Evolutionary conservation across 768 basidiomycete genomes (phyloP), one percentile per base, ranked within the genome.

Genomic region (Tricholoma sp.): DNA sequence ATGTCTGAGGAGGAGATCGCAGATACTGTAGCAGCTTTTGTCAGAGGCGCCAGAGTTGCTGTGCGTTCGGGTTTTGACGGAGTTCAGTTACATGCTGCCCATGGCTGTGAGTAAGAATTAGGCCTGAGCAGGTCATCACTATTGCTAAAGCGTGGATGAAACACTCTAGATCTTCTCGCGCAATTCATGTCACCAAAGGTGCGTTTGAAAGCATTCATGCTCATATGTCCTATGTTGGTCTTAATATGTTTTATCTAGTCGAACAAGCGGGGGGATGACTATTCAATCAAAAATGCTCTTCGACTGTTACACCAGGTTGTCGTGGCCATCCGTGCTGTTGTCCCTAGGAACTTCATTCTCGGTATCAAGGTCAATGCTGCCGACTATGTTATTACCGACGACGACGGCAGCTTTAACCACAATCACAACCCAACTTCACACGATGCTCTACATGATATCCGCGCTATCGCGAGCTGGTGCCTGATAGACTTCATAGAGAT

Each of bases 401-500:
- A 60, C 7, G 57, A 60, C 58, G 24, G 24, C 24, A 24, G 24
- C 4, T 4, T 24, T 4, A 61, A 57, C 2, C 69, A 71, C 32
- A 74, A 73, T 59, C 12, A 48, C 1, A 31, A n/a, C 7, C 29
- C 7, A 32, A 9, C 28, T 15, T 28, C 39, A 0, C 28, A 29
- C 12, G 29, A 52, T 28, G 73, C 74, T 33, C 68, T 92, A 2
- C 68, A 76, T 18, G 85, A 94, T 63, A 73, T 93, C 11, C 68
- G 71, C 15, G 66, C 76, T 37, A 82, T 94, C 29, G 80, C 86
- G 0, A 66, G 68, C 37, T 91, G 90, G 84, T 77, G 78, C 1
- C 70, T 72, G 15, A 64, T 95, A 4, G 93, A 96, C 67, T 88
- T 93, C 64, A 83, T 96, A 51, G 93, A 96, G 69, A 81, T 96